Evolutionary conservation across 2,329 filamentous ascomycete genomes (phyloP), one percentile per base, ranked within the genome.

Genomic region (Sclerotinia glacialis): DNA sequence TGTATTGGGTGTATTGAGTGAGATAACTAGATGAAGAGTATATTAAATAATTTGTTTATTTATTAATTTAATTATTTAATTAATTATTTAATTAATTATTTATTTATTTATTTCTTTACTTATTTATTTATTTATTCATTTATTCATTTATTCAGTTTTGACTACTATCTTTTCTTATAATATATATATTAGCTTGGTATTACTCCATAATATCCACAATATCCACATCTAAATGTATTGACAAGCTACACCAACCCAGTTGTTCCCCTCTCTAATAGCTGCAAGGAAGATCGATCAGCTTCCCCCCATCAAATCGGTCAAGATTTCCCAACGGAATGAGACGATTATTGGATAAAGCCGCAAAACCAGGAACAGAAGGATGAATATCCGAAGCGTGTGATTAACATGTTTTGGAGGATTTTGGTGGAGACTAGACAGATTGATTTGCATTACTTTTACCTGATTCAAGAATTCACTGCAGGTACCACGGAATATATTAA

Each of bases 231-330:
- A 47, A 18, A 28, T 52, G 37, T n/a, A 28, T 31, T 34, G 18
- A 59, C 55, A 21, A 47, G 18, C 56, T 59, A 47, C 26, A 37
- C 28, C 14, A n/a, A n/a, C 28, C 28, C 42, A 34, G 21, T 28
- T 23, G 21, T 28, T 23, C 44, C 44, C 44, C 28, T 28, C 26
- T 47, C 44, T 23, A 37, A 21, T 37, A 18, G 18, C 58, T 60
- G 44, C 58, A 60, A 60, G 58, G 58, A 60, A 49, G 28, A 49
- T 60, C 44, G 28, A 49, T 60, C 58, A 60, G 44, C 58, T 60
- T 21, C 44, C 26, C 11, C 21, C 46, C n/a, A 40, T 56, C 37
- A 37, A 56, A 42, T 42, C 37, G 23, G 55, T 58, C 58, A 49
- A 18, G 21, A 21, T 31, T 61, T 16, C 58, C 34, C 58, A 37